Evolutionary conservation across 306 rosid genomes (phyloP).

Genomic region (Quercus aquifolioides): DNA sequence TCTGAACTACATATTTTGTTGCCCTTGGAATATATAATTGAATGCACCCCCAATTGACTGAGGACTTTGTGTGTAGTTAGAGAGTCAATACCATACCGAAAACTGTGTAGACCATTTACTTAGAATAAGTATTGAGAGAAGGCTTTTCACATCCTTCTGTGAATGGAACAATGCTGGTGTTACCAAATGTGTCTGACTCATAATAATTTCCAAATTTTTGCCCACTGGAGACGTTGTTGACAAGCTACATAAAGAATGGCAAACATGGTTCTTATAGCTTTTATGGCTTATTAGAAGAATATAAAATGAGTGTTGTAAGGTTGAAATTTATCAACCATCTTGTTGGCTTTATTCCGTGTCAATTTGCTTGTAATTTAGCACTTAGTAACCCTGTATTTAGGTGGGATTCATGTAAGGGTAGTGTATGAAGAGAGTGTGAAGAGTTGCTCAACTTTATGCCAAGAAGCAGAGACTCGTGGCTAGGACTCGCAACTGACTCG

Average conservation of each 20-base stretch:
- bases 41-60: background rate
- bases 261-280: conserved; percentile 71
- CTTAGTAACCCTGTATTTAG: too few species aligned
- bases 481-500: too few species aligned
- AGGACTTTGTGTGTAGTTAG: background rate
- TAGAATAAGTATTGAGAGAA: conserved; percentile 79
- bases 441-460: too few species aligned
- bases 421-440: too few species aligned
- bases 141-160: conserved; percentile 80
- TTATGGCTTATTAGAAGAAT: conserved; percentile 80
- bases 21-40: background rate
- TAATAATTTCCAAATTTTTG: conserved; percentile 48
- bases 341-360: too few species aligned
- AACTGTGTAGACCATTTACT: conserved; percentile 41
- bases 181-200: conserved; percentile 88
- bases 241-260: conserved; percentile 72
- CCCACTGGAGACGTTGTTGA: conserved; percentile 79
- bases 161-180: conserved; percentile 90
- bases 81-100: too few species aligned
- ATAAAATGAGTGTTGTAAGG: conserved; percentile 39
- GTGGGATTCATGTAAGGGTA: too few species aligned
- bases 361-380: too few species aligned
- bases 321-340: too few species aligned
- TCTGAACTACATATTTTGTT: too few species aligned
- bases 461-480: too few species aligned